Percentiles rank a stretch among this genome's conserved stretches.
Conservation (phyloP, 352 stramenopile species). For the Paralagenidium karlingii region DNA sequence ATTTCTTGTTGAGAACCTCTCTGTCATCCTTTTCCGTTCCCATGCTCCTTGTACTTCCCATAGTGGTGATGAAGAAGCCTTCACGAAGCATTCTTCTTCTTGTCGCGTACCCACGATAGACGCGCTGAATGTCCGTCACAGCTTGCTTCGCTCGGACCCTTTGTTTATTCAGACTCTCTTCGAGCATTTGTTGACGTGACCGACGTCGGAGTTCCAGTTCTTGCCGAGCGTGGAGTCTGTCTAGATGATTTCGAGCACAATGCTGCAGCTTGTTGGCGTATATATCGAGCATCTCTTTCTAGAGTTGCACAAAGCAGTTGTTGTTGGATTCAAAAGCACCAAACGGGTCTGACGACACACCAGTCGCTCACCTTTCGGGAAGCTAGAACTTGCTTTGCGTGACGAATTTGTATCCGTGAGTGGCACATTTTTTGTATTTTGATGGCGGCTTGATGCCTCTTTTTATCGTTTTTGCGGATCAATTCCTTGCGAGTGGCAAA, state of each 20-base stretch:
- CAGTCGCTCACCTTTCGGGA: too few relatives aligned
- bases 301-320: slow-evolving; percentile 1
- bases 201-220: slow-evolving; percentile 8
- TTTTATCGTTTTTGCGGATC: slow-evolving; percentile 5
- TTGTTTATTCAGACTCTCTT: slow-evolving; percentile 8
- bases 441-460: slow-evolving; percentile 19
- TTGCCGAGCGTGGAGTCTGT: slow-evolving; percentile 14
- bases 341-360: too few relatives aligned
- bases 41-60: too few relatives aligned
- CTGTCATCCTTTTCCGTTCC: too few relatives aligned
- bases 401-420: slow-evolving; percentile 17
- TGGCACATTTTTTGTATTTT: slow-evolving; percentile 36
- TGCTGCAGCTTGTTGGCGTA: slow-evolving; percentile 33
- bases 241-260: slow-evolving; percentile 13
- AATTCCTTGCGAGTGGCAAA: slow-evolving; percentile 13
- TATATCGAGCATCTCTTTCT: slow-evolving; percentile 12
- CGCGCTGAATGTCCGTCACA: slow-evolving; percentile 28
- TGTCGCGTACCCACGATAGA: slow-evolving; percentile 17
- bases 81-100: slow-evolving; percentile 16
- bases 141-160: slow-evolving; percentile 11
- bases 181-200: slow-evolving; percentile 2
- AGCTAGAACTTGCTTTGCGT: slow-evolving; percentile 23
- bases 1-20: too few relatives aligned
- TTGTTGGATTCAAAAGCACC: background rate
- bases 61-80: too few relatives aligned